Conservation (phyloP, 2,329 filamentous ascomycete genomes). For the Pseudogymnoascus sp. region DNA sequence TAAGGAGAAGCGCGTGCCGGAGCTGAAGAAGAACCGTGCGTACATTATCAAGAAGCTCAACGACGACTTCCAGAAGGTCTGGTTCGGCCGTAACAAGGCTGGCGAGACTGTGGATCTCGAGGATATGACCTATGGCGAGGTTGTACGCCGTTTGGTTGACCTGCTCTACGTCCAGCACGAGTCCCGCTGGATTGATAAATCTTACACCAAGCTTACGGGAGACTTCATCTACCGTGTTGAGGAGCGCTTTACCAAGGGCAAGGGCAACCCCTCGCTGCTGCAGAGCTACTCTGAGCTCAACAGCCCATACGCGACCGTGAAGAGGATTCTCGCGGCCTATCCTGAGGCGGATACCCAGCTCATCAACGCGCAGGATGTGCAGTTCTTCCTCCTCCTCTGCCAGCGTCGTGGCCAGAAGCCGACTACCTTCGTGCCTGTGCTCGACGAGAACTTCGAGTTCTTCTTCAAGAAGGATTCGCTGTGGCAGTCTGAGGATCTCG, state of each 20-base stretch:
- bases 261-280: conserved; percentile 69
- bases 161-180: conserved; percentile 89
- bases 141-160: conserved; percentile 78
- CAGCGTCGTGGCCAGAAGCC: conserved; percentile 91
- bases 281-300: conserved; percentile 87
- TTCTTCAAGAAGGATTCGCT: conserved; percentile 99
- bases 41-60: conserved; percentile 96
- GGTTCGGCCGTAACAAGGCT: conserved; percentile 80
- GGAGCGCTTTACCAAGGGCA: conserved; percentile 76
- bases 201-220: conserved; percentile 73
- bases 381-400: conserved; percentile 91
- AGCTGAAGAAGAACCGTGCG: conserved; percentile 78
- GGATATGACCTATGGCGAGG: conserved; percentile 91
- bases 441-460: conserved; percentile 97
- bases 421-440: conserved; percentile 86
- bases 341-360: conserved; percentile 83
- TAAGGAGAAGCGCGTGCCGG: conserved; percentile 83
- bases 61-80: conserved; percentile 93
- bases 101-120: conserved; percentile 80
- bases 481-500: conserved; percentile 97
- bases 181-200: conserved; percentile 82
- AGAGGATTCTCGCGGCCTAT: conserved; percentile 73
- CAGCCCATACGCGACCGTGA: conserved; percentile 68
- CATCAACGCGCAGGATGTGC: conserved; percentile 96
- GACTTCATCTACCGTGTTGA: conserved; percentile 97